A percentile compares a stretch with the other conserved stretches of the same genome.
These are phyloP conservation scores for Backusella mclennaniae DNA, from an alignment of 192 early-diverging fungal species.

Conservation along the genomic window DNA sequence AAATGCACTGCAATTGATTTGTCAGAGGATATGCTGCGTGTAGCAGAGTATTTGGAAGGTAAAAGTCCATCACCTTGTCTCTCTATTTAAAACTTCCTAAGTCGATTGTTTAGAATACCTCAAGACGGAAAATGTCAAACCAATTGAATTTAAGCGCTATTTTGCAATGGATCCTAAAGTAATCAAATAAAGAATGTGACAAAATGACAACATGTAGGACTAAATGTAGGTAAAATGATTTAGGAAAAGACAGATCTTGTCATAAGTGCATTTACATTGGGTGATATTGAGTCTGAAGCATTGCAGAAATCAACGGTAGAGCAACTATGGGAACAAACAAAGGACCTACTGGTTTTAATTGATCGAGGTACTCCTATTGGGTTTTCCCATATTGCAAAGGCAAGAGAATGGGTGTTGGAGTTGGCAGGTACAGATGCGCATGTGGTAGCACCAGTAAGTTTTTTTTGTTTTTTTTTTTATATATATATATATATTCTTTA, in stretches of 20 bases:
- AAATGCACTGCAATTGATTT: slow-evolving; percentile 68
- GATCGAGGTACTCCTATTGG: slow-evolving; percentile 81
- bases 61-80: not conserved
- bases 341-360: slow-evolving; percentile 77
- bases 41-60: slow-evolving; percentile 54
- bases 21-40: slow-evolving; percentile 73
- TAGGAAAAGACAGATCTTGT: slow-evolving; percentile 63
- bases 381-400: slow-evolving; percentile 62
- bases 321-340: slow-evolving; percentile 77
- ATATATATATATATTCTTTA: no score
- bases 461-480: no score
- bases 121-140: not conserved
- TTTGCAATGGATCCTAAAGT: slow-evolving; percentile 54
- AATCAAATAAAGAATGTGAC: not conserved
- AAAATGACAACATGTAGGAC: not conserved
- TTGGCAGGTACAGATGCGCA: slow-evolving; percentile 43
- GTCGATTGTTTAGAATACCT: not conserved
- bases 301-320: slow-evolving; percentile 63
- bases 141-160: slow-evolving; percentile 58
- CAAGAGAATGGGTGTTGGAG: slow-evolving; percentile 63
- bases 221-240: not conserved
- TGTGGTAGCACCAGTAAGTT: slow-evolving; percentile 76
- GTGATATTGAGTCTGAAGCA: slow-evolving; percentile 68
- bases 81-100: not conserved
- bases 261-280: slow-evolving; percentile 67